Evolutionary conservation across 2,329 filamentous ascomycete species (phyloP).

Genomic region (Fusarium pseudoanthophilum): DNA sequence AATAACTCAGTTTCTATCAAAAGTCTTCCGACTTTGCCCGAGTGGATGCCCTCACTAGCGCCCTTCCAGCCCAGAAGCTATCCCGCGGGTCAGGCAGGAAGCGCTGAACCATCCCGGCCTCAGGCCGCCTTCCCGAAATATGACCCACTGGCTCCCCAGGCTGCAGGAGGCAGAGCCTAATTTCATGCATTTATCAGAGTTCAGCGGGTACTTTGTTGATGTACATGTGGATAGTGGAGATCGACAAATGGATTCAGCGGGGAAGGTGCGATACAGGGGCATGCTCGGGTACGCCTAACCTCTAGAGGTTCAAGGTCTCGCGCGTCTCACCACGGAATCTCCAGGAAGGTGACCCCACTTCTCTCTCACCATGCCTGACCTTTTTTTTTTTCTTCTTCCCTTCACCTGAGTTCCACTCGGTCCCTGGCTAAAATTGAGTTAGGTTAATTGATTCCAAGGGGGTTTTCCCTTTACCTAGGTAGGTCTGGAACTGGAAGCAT

Average conservation of each 20-base stretch:
- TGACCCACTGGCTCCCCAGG: conserved; percentile 26
- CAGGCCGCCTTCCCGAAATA: conserved; percentile 24
- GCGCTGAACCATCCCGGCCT: conserved; percentile 13
- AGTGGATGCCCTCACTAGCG: conserved; percentile 37
- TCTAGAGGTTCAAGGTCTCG: conserved; percentile 46
- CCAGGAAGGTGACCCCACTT: conserved; percentile 29
- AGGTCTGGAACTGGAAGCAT: background rate
- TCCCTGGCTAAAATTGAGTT: conserved; percentile 23
- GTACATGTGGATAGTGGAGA: conserved; percentile 14
- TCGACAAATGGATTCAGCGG: conserved; percentile 17
- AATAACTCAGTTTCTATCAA: conserved; percentile 33
- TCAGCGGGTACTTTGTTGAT: background rate
- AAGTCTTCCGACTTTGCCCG: conserved; percentile 42
- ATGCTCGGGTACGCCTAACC: conserved; percentile 45
- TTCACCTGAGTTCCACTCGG: conserved; percentile 28
- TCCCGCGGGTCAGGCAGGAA: conserved; percentile 39
- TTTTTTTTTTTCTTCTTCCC: conserved; percentile 3
- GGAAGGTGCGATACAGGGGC: conserved; percentile 31
- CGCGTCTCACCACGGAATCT: conserved; percentile 43
- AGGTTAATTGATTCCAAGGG: conserved; percentile 6
- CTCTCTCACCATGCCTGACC: conserved; percentile 27
- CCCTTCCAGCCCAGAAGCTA: conserved; percentile 28
- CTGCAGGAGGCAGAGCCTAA: conserved; percentile 26
- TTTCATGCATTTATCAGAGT: conserved; percentile 30
- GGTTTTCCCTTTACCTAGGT: background rate